Percentiles rank a stretch among this genome's conserved stretches.
phyloP scores from a whole-genome alignment of 192 early-diverging fungal genomes.

The Allomyces macrogynus region DNA sequence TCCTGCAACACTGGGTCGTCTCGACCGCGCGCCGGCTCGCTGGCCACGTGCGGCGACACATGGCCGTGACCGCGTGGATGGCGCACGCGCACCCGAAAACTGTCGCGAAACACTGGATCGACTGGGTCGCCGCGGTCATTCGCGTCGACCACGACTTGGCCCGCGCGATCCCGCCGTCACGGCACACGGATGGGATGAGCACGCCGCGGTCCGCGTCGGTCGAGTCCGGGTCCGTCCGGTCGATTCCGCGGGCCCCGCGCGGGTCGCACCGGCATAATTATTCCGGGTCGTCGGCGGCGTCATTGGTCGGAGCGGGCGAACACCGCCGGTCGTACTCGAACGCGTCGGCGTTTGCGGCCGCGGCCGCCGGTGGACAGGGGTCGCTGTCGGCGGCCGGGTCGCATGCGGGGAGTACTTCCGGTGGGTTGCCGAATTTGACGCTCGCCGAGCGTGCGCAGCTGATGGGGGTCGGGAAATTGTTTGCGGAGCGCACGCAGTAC shows the following conservation, averaged over 20 bases:
- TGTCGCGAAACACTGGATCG: background rate
- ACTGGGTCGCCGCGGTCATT: background rate
- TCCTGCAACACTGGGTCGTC: background rate
- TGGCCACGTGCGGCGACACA: constrained; percentile 3
- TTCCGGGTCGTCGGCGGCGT: background rate
- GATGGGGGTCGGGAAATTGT: constrained; percentile 46
- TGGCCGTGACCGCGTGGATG: constrained; percentile 4
- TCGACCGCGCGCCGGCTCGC: background rate
- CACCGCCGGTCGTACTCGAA: no score
- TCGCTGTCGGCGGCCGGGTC: no score
- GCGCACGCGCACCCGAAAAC: background rate
- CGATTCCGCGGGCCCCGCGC: background rate
- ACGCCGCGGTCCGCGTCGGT: background rate
- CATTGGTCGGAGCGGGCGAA: background rate
- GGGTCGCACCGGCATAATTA: background rate
- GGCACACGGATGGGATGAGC: background rate
- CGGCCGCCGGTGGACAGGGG: no score
- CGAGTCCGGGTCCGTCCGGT: background rate
- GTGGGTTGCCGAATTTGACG: constrained; percentile 15
- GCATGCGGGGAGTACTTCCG: no score
- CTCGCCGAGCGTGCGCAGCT: constrained; percentile 20
- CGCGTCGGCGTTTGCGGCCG: no score
- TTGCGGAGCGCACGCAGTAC: constrained; percentile 43
- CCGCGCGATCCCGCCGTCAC: background rate
- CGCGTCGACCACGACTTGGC: constrained; percentile 2